Evolutionary conservation across 352 stramenopile species (phyloP).

Genomic region (Phytophthora sp.): DNA sequence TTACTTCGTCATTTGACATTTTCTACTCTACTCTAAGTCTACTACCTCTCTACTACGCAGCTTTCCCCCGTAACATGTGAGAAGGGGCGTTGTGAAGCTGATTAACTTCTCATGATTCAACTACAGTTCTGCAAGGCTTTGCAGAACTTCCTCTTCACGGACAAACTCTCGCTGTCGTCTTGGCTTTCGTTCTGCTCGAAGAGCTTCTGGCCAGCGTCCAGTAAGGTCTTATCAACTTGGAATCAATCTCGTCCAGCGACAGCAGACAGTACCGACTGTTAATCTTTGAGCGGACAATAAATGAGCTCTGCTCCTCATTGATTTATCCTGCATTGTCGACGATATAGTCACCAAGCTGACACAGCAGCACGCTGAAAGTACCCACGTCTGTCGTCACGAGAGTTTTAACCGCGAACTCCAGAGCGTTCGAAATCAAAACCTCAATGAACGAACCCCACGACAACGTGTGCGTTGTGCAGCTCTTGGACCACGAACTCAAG

Average conservation of each 20-base stretch:
- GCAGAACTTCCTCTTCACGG: conserved; percentile 78
- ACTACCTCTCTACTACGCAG: too few relatives aligned
- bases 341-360: conserved; percentile 57
- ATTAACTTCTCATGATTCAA: conserved; percentile 48
- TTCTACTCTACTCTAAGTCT: too few relatives aligned
- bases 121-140: conserved; percentile 56
- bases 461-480: conserved; percentile 59
- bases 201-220: conserved; percentile 39
- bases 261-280: conserved; percentile 31
- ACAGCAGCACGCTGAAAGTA: conserved; percentile 63
- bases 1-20: too few relatives aligned
- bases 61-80: too few relatives aligned
- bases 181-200: conserved; percentile 21
- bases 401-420: conserved; percentile 59
- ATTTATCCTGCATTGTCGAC: conserved; percentile 51
- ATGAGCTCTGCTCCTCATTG: conserved; percentile 50
- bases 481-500: conserved; percentile 55
- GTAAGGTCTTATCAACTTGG: conserved; percentile 34
- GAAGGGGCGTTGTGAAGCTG: conserved; percentile 48
- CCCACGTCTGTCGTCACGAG: conserved; percentile 43
- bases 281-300: conserved; percentile 47
- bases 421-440: conserved; percentile 63
- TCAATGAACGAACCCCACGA: conserved; percentile 55
- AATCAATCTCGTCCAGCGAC: conserved; percentile 30
- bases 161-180: conserved; percentile 31